Base-by-base conservation (phyloP, 495 filamentous ascomycete genomes). In the Penicillium desertorum region DNA sequence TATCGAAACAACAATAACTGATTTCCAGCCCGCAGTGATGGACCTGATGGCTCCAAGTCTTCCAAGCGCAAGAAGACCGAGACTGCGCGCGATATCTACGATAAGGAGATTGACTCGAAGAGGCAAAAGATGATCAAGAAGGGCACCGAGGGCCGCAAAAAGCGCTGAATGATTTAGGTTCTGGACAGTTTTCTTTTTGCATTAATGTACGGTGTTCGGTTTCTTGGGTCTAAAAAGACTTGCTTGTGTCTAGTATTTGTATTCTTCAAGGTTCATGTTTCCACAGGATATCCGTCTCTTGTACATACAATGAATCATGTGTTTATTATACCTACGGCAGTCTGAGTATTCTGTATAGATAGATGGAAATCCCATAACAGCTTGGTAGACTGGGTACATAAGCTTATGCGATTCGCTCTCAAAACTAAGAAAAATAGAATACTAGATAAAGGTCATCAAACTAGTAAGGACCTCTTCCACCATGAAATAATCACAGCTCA, bases 51-150 rank as follows among this genome's bases (percentile, higher is more conserved):
- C 50, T 79, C 74, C 3, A 91, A 89, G 74, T 58, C 70, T 1
- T 70, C 74, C 22, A 96, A 96, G 78, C 79, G 92, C 54, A 96
- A 96, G 77, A 88, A 87, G 42, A 85, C 82, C 16, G 86, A 84
- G 54, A 76, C 86, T 27, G 84, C 86, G 23, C 74, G 76, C 47
- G 76, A 80, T 30, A 71, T 77, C 45, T 78, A 70, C 62, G 76
- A 80, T 42, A 65, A 74, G 61, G 76, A 77, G 66, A 57, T 76
- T n/a, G 72, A 78, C 45, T 73, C 77, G 16, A 79, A 78, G 67
- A 67, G 75, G 43, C 75, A 79, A 58, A 78, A 79, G 68, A 71
- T 76, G 17, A 78, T 78, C 60, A 80, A 77, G 70, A 81, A 79
- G 68, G 76, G 79, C 45, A 80, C 76, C 4, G 82, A 81, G 59